Base-by-base conservation (phyloP, 805 yeast genomes). In the Metschnikowia arizonensis region DNA sequence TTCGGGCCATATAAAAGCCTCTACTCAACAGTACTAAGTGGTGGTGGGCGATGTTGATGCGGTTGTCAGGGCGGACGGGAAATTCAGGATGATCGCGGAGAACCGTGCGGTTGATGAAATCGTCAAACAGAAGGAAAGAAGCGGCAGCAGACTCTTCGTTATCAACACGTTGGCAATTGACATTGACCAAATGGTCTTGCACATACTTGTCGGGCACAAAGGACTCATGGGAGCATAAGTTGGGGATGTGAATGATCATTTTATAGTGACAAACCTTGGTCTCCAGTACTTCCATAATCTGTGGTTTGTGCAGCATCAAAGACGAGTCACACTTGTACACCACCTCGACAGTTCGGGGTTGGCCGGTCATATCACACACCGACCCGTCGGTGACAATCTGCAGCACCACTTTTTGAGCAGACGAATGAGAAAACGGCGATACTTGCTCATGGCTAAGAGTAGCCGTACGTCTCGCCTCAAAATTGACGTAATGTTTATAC, bases 261-360 rank as follows among this genome's bases (percentile, higher is more conserved):
- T 69, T 69, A 56, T 83, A 83, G 36, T 73, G 74, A 58, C 89
- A 83, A 0, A 83, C 78, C 44, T 69, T 72, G 26, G 70, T 62
- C 59, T 83, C 89, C 40, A 63, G 63, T 3, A 79, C 69, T 56
- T 73, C 73, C 8, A 64, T 44, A n/a, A 69, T 60, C 26, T 47
- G 50, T 1, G 60, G 45, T 10, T n/a, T 19, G 10, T 37, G 47
- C 23, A 31, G 34, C 29, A 7, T 2, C 42, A 39, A 42, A 21
- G 53, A 48, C 3, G 72, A 70, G 47, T 75, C 76, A 60, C 91
- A 85, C 29, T 69, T 66, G 57, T 78, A 83, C 40, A 73, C 74
- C 4, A 85, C 63, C 45, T 82, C 85, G 3, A 78, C 66, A 3
- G 68, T 57, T 42, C 91, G 70, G 2, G 76, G 76, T 23, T 63